Evolutionary conservation across 306 rosid species (phyloP), one percentile per base, ranked within the genome.

Genomic region (Astragalus membranaceus): DNA sequence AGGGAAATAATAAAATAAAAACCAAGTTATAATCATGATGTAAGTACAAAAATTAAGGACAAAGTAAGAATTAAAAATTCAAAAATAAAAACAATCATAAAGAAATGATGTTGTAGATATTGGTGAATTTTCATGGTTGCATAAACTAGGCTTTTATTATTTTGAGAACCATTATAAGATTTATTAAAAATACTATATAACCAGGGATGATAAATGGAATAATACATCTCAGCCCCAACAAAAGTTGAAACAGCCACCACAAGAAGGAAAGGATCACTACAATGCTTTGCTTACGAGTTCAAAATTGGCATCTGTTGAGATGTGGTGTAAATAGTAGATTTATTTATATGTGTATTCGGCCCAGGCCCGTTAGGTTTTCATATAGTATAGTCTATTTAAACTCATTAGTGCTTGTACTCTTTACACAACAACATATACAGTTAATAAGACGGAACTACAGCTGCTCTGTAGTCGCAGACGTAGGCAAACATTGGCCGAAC

Each of bases 201-300:
- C 53, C 30, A 63, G 49, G 23, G 29, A 62, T 15, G 32, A 39
- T 15, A 16, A 1, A 50, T 61, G 57, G 16, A 65, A 43, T 72
- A 47, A 29, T 57, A 56, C 5, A 26, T 56, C 20, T 53, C 39
- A 49, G 10, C 29, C 47, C 55, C 39, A 12, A 11, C 11, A 44
- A 64, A 63, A 42, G 50, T 72, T 55, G 47, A 72, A 65, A 75
- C 59, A 49, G 10, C 23, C 23, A n/a, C 53, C 44, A 60, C 48
- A 72, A 20, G 32, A 75, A 13, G 30, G 70, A 62, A 17, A 73
- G 33, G 59, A 26, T 10, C 20, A 63, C 12, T 17, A 15, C 44
- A 78, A 68, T 32, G 74, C 60, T 39, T 29, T 32, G 74, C 60
- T 39, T 29, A 11, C 58, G 9, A n/a, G 49, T 52, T 29, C 42